Evolutionary conservation across 192 early-diverging fungal species (phyloP).

Genomic region (Entophlyctis luteolus): DNA sequence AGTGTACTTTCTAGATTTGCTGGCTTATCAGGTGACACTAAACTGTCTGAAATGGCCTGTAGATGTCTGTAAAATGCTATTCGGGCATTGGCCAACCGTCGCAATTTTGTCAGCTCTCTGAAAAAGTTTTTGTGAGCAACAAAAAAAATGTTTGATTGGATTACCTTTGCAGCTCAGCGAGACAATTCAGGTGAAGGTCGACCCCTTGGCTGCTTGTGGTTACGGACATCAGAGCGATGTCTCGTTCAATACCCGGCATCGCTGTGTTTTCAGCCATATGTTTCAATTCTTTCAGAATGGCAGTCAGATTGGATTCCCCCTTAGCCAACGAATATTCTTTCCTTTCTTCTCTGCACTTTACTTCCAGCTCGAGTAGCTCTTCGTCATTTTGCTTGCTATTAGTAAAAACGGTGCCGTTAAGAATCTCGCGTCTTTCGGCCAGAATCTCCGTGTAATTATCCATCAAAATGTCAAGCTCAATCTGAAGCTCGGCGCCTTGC

Average conservation of each 20-base stretch:
- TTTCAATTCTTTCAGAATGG: slow-evolving; percentile 25
- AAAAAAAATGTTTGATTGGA: too few species aligned
- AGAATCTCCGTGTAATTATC: slow-evolving; percentile 27
- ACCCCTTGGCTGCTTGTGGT: slow-evolving; percentile 1
- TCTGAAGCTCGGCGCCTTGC: slow-evolving; percentile 19
- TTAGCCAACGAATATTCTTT: background rate
- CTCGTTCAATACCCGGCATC: slow-evolving; percentile 16
- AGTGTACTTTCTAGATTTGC: slow-evolving; percentile 9
- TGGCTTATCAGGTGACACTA: slow-evolving; percentile 28
- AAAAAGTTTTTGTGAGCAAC: background rate
- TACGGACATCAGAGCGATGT: background rate
- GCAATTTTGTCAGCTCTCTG: slow-evolving; percentile 33
- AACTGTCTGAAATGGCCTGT: slow-evolving; percentile 39
- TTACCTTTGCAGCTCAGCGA: slow-evolving; percentile 30
- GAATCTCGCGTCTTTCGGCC: slow-evolving; percentile 31
- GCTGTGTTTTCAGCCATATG: background rate
- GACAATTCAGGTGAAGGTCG: slow-evolving; percentile 2
- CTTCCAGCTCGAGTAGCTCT: background rate
- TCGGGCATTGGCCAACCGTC: slow-evolving; percentile 40
- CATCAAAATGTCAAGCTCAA: slow-evolving; percentile 19
- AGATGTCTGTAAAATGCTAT: slow-evolving; percentile 39
- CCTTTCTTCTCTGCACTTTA: slow-evolving; percentile 1
- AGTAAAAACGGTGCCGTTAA: slow-evolving; percentile 17
- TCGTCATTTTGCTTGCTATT: background rate
- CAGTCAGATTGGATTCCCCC: background rate